Conservation (phyloP, 345 rosid genomes). For the Bruguiera parviflora region DNA sequence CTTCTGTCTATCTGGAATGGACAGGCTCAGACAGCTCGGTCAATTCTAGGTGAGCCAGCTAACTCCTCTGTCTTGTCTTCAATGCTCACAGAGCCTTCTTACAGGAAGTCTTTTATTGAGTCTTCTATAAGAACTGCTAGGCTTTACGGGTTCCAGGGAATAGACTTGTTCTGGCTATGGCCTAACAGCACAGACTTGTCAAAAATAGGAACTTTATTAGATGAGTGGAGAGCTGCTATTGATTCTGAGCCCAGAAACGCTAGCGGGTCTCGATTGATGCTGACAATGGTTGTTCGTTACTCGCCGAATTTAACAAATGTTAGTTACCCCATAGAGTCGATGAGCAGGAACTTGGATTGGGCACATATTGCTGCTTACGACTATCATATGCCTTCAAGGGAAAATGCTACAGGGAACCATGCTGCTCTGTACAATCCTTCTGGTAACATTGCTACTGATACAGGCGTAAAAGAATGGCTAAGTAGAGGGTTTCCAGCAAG, state of each 20-base stretch:
- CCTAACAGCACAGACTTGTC: slow-evolving; percentile 27
- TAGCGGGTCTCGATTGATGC: background rate
- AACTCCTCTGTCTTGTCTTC: slow-evolving; percentile 29
- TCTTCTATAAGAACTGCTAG: slow-evolving; percentile 25
- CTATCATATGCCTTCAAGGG: slow-evolving; percentile 30
- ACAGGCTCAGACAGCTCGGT: slow-evolving; percentile 1
- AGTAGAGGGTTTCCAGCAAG: slow-evolving; percentile 19
- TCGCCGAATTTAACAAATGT: slow-evolving; percentile 2
- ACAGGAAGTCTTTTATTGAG: slow-evolving; percentile 21
- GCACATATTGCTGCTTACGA: slow-evolving; percentile 26
- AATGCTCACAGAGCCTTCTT: slow-evolving; percentile 18
- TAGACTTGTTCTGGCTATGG: slow-evolving; percentile 33
- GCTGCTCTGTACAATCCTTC: slow-evolving; percentile 28
- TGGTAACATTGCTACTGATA: slow-evolving; percentile 21
- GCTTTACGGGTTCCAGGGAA: slow-evolving; percentile 27
- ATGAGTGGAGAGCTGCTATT: slow-evolving; percentile 27
- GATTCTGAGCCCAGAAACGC: slow-evolving; percentile 16
- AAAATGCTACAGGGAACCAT: slow-evolving; percentile 30
- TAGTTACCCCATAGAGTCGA: slow-evolving; percentile 23
- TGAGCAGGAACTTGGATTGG: slow-evolving; percentile 30
- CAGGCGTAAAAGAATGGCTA: slow-evolving; percentile 30
- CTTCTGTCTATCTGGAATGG: slow-evolving; percentile 36
- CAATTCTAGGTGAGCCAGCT: slow-evolving; percentile 3
- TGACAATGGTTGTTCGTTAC: slow-evolving; percentile 23
- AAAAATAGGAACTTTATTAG: slow-evolving; percentile 16